A percentile compares a stretch with the other conserved stretches of the same genome.
Evolutionary conservation across 2,329 filamentous ascomycete genomes (phyloP).

Genomic region (Sarocladium brachiariae): DNA sequence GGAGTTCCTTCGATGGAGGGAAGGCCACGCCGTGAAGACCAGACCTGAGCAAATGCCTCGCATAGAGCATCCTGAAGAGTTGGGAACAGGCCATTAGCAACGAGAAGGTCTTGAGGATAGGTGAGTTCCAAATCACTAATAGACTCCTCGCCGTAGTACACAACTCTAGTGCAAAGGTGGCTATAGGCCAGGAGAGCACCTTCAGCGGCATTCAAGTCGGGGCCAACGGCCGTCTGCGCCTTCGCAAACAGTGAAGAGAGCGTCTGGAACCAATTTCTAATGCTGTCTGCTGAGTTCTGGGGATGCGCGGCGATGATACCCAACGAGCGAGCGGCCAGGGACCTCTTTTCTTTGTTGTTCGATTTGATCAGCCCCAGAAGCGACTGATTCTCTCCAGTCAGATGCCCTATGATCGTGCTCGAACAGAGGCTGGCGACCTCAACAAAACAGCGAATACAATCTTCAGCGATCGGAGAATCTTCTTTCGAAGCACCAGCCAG

Average conservation of each 20-base stretch:
- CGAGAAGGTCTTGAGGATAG: slow-evolving; percentile 26
- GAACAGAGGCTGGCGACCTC: slow-evolving; percentile 46
- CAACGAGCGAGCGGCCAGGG: slow-evolving; percentile 60
- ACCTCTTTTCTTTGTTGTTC: slow-evolving; percentile 63
- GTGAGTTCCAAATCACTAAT: slow-evolving; percentile 18
- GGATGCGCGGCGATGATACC: slow-evolving; percentile 71
- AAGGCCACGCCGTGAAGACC: slow-evolving; percentile 36
- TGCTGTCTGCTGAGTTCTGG: slow-evolving; percentile 27
- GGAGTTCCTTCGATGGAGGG: slow-evolving; percentile 22
- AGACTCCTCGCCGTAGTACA: slow-evolving; percentile 33
- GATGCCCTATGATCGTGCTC: slow-evolving; percentile 39
- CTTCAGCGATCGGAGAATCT: slow-evolving; percentile 34
- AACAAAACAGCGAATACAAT: slow-evolving; percentile 45
- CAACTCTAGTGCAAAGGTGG: slow-evolving; percentile 35
- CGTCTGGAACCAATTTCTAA: slow-evolving; percentile 20
- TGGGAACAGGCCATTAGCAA: slow-evolving; percentile 20
- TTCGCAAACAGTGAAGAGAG: slow-evolving; percentile 38
- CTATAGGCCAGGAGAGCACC: slow-evolving; percentile 39
- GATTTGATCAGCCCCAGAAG: slow-evolving; percentile 59
- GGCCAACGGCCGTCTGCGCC: slow-evolving; percentile 34
- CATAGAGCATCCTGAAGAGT: slow-evolving; percentile 38
- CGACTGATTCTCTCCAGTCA: slow-evolving; percentile 42
- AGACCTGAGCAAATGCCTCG: slow-evolving; percentile 39
- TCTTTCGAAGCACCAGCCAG: slow-evolving; percentile 48
- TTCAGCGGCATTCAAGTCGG: slow-evolving; percentile 38